These are phyloP conservation scores for Citrullus colocynthis DNA, from an alignment of 306 rosid genomes.

Conservation along the genomic window DNA sequence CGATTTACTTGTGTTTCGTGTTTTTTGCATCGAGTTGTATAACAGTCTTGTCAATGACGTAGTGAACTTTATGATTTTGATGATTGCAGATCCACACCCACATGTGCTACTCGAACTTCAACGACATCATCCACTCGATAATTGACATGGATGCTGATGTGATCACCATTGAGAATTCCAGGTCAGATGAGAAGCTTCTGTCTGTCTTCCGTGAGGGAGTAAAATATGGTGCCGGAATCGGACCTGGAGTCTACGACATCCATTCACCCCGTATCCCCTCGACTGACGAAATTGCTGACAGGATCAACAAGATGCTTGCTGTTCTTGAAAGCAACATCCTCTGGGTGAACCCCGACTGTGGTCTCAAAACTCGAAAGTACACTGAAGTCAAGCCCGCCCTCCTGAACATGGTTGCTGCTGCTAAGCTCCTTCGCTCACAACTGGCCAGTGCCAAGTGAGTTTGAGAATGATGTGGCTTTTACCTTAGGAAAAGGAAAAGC, in stretches of 20 bases:
- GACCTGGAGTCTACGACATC: constrained; percentile 82
- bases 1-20: neutral
- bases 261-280: constrained; percentile 87
- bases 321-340: constrained; percentile 68
- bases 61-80: neutral
- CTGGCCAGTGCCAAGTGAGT: constrained; percentile 41
- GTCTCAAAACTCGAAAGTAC: constrained; percentile 79
- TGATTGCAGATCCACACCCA: constrained; percentile 70
- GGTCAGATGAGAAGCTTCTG: constrained; percentile 76
- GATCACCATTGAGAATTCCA: constrained; percentile 80
- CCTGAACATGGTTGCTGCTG: constrained; percentile 64
- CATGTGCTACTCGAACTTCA: constrained; percentile 88
- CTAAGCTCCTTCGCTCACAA: constrained; percentile 53
- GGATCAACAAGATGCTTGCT: constrained; percentile 64
- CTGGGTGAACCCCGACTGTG: constrained; percentile 92
- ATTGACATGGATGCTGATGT: constrained; percentile 91
- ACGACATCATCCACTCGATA: constrained; percentile 73
- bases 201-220: constrained; percentile 82
- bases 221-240: constrained; percentile 77
- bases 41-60: neutral
- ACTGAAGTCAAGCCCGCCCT: constrained; percentile 67
- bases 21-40: neutral
- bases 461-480: neutral
- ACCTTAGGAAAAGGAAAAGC: neutral
- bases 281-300: constrained; percentile 49